phyloP scores from a whole-genome alignment of 305 asterid species.

The Stenogyne calaminthoides region DNA sequence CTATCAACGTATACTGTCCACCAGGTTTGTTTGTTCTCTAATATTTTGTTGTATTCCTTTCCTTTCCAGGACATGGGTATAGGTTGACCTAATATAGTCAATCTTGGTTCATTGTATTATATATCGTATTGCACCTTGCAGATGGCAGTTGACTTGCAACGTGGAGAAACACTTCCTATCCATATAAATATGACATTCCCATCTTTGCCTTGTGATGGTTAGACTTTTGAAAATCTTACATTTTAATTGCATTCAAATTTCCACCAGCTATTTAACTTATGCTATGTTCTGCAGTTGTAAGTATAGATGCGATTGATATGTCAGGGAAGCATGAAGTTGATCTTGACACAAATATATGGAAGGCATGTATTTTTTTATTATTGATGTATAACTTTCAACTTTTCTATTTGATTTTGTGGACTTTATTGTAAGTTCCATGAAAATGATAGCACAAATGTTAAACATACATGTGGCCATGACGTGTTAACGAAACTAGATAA shows the following conservation, averaged over 20 bases:
- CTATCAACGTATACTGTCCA: conserved; percentile 81
- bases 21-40: conserved; percentile 56
- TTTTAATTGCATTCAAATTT: conserved; percentile 2
- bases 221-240: conserved; percentile 30
- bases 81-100: conserved; percentile 9
- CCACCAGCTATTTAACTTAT: conserved; percentile 20
- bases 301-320: conserved; percentile 97
- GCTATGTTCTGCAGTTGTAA: conserved; percentile 62
- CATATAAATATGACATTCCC: conserved; percentile 97
- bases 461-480: background rate
- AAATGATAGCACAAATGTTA: background rate
- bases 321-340: conserved; percentile 99
- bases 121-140: conserved; percentile 40
- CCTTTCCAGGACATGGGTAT: conserved; percentile 4
- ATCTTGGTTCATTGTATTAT: conserved; percentile 16
- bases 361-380: conserved; percentile 48
- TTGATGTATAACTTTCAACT: background rate
- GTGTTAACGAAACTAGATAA: background rate
- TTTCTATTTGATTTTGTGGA: background rate
- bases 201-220: conserved; percentile 97
- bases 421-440: background rate
- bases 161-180: conserved; percentile 96
- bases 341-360: conserved; percentile 98
- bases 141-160: conserved; percentile 96
- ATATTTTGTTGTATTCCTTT: background rate